Evolutionary conservation across 805 yeast genomes (phyloP).

Genomic region (Lachancea waltii): DNA sequence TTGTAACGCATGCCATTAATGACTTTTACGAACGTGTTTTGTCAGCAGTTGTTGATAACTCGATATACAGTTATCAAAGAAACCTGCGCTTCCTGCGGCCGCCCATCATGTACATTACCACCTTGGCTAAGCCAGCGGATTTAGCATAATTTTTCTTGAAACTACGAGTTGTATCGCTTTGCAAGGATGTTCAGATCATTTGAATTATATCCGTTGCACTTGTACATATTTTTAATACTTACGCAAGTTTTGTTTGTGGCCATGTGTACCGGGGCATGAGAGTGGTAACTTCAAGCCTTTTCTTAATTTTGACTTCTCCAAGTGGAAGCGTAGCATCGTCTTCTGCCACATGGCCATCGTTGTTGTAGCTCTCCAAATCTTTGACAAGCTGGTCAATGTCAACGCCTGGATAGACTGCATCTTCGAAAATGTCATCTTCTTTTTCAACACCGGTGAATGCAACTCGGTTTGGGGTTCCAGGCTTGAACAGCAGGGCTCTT

Average conservation of each 20-base stretch:
- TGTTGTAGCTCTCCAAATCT: slow-evolving; percentile 13
- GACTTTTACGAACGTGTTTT: not conserved
- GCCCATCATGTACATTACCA: slow-evolving; percentile 4
- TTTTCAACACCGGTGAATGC: slow-evolving; percentile 35
- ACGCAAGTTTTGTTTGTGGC: slow-evolving; percentile 1
- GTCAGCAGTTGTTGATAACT: not conserved
- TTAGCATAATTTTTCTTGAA: too few relatives aligned
- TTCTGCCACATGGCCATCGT: slow-evolving; percentile 8
- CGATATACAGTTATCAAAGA: not conserved
- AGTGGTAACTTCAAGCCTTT: slow-evolving; percentile 6
- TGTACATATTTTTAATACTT: slow-evolving; percentile 14
- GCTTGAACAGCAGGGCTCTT: slow-evolving; percentile 39
- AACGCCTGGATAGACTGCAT: slow-evolving; percentile 21
- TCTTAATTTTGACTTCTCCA: slow-evolving; percentile 9
- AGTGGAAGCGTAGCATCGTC: slow-evolving; percentile 12
- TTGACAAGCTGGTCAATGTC: slow-evolving; percentile 21
- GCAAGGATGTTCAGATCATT: slow-evolving; percentile 11
- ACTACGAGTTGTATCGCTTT: slow-evolving; percentile 2
- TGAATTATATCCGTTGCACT: slow-evolving; percentile 15
- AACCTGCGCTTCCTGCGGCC: not conserved
- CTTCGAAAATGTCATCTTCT: slow-evolving; percentile 29
- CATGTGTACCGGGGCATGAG: slow-evolving; percentile 2
- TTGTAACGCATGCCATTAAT: slow-evolving; percentile 6
- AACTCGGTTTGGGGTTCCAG: slow-evolving; percentile 56
- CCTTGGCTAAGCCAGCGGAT: too few relatives aligned